Evolutionary conservation across 805 yeast genomes (phyloP), one percentile per base, ranked within the genome.

Genomic region (Zygosaccharomyces pseudorouxii): DNA sequence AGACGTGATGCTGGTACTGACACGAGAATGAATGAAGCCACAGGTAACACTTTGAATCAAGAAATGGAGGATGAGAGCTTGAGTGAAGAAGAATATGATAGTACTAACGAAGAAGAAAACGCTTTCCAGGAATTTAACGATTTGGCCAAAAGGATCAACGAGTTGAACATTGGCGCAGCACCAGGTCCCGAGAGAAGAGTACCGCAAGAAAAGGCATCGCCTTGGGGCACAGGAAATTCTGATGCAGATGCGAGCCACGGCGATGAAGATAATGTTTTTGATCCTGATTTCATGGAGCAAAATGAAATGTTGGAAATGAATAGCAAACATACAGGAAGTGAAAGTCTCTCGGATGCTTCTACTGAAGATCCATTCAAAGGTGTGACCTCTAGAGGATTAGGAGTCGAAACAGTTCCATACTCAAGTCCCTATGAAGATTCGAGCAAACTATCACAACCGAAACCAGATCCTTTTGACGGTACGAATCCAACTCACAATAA

Each of bases 211-310:
- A 44, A 40, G 16, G 45, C 28, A n/a, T 42, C 46, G 19, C 47
- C 49, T n/a, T 45, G 49, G 36, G 51, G 38, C 14, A 38, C 41
- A 18, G 25, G 42, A 14, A 36, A 39, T 3, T 14, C 49, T 4
- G 16, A 23, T 31, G 40, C 29, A n/a, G 30, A 35, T 14, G 27
- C 31, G 19, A 48, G 41, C 11, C 41, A 28, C 3, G 47, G 47
- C n/a, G 48, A 44, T 27, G 53, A 50, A 10, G 57, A 37, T 4
- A 60, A 65, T 47, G 64, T 64, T 4, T 62, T 62, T 47, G 65
- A 62, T 44, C 64, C 67, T 11, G 65, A 60, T 47, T 65, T 55
- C 47, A 48, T 55, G 46, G 69, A 62, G 47, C 62, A 64, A 40
- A 55, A 57, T 25, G 62, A 63, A 31, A 54, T 62, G 56, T 48